A percentile compares a stretch with the other conserved stretches of the same genome.
phyloP scores from a whole-genome alignment of 441 rosid species.

The Manihot esculenta region DNA sequence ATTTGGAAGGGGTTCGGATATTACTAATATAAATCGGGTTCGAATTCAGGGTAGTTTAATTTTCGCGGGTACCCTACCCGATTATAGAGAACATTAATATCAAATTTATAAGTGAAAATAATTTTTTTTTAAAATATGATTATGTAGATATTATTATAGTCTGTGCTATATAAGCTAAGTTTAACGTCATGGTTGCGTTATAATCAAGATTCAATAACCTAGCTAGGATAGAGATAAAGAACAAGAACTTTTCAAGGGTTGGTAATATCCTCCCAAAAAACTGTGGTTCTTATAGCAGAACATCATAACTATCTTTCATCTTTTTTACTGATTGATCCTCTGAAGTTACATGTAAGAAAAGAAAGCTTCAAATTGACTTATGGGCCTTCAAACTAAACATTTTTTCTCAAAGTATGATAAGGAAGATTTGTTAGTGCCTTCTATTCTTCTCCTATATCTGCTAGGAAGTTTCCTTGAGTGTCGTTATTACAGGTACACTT shows the following conservation, averaged over 20 bases:
- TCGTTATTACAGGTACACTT: conserved; percentile 28
- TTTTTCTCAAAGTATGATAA: background rate
- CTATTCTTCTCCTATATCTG: conserved; percentile 2
- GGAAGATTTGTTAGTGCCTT: conserved; percentile 1
- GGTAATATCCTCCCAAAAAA: too few relatives aligned
- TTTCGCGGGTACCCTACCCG: too few relatives aligned
- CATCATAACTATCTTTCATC: background rate
- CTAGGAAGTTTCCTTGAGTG: conserved; percentile 42
- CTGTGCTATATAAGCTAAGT: background rate
- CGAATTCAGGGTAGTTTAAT: too few relatives aligned
- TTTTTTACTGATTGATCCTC: background rate
- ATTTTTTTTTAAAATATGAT: too few relatives aligned
- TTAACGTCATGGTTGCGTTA: background rate
- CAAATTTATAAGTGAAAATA: too few relatives aligned
- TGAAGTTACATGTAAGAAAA: background rate
- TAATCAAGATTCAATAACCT: background rate
- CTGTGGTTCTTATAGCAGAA: background rate
- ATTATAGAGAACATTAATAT: too few relatives aligned
- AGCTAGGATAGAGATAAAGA: background rate
- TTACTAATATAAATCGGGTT: too few relatives aligned
- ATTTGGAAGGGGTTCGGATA: too few relatives aligned
- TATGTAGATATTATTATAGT: background rate
- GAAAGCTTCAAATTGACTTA: background rate
- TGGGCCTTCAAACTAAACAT: background rate
- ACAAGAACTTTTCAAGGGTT: background rate